Conservation (phyloP, 2,329 filamentous ascomycete species). For the Alternaria ethzedia region DNA sequence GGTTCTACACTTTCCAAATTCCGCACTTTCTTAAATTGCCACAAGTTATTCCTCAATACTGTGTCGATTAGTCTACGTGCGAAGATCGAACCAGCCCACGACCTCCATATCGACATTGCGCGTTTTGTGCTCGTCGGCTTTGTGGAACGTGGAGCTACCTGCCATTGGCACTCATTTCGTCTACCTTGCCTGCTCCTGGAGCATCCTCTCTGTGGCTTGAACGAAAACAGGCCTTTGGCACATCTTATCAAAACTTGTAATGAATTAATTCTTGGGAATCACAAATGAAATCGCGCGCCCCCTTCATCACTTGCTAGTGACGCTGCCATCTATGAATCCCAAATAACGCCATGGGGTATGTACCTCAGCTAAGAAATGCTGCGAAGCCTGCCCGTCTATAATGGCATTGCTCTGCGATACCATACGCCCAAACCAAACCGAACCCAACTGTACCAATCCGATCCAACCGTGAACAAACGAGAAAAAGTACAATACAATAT, state of each 20-base stretch:
- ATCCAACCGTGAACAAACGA: background rate
- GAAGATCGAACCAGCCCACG: slow-evolving; percentile 65
- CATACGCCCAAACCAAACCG: background rate
- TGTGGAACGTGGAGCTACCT: slow-evolving; percentile 36
- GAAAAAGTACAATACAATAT: background rate
- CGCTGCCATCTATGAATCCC: background rate
- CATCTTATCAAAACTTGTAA: slow-evolving; percentile 15
- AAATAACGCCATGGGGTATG: slow-evolving; percentile 3
- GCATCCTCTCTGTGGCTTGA: slow-evolving; percentile 27
- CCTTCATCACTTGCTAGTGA: background rate
- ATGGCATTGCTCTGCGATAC: background rate
- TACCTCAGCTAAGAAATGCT: slow-evolving; percentile 1
- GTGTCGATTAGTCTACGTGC: slow-evolving; percentile 97
- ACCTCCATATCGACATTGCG: slow-evolving; percentile 32
- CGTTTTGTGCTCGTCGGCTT: slow-evolving; percentile 43
- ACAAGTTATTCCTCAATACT: slow-evolving; percentile 72
- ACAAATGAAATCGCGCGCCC: background rate
- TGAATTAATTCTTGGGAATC: background rate
- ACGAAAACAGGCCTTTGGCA: slow-evolving; percentile 32
- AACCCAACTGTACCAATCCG: background rate
- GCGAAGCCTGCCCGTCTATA: slow-evolving; percentile 8
- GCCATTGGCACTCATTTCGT: slow-evolving; percentile 32
- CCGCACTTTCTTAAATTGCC: slow-evolving; percentile 98
- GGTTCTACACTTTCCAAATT: background rate
- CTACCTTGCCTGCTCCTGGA: slow-evolving; percentile 31